Percentiles rank a stretch among this genome's conserved stretches.
phyloP scores from a whole-genome alignment of 768 basidiomycete genomes.

The Glaciozyma antarctica region DNA sequence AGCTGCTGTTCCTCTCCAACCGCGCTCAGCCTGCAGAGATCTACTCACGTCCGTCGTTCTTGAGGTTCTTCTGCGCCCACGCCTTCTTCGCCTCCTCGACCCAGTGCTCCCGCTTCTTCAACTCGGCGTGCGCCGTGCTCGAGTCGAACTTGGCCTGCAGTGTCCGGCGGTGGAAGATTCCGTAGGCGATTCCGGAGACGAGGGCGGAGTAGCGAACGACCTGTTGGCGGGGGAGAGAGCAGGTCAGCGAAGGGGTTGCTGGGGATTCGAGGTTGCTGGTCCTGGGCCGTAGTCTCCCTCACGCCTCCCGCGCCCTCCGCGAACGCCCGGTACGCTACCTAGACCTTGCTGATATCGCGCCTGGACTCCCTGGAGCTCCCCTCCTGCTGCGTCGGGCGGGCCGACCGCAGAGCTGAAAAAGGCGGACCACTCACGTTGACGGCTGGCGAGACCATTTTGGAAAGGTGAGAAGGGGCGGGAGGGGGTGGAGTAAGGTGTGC shows the following conservation, averaged over 20 bases:
- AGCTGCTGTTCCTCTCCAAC: not conserved
- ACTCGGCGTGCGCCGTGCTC: conserved; percentile 62
- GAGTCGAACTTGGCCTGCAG: conserved; percentile 71
- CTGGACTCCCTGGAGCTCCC: not conserved
- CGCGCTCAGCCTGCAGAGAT: not conserved
- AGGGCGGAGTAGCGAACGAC: conserved; percentile 92
- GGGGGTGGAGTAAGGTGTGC: not conserved
- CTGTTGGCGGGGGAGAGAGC: conserved; percentile 43
- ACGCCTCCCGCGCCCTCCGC: too few species aligned
- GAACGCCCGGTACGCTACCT: too few species aligned
- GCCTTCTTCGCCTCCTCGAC: conserved; percentile 81
- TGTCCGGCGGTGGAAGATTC: conserved; percentile 82
- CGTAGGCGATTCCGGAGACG: conserved; percentile 75
- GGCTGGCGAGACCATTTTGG: conserved; percentile 31
- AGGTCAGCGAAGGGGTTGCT: not conserved
- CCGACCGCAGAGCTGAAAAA: not conserved
- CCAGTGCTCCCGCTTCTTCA: conserved; percentile 63
- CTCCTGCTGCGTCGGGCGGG: not conserved
- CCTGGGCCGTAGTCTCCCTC: not conserved
- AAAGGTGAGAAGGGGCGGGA: not conserved
- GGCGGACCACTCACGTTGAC: conserved; percentile 29
- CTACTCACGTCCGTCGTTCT: conserved; percentile 36
- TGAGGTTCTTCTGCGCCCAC: conserved; percentile 60
- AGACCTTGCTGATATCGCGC: too few species aligned
- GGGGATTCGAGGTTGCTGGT: not conserved